A percentile compares a stretch with the other conserved stretches of the same genome.
These are phyloP conservation scores for Populus hybrid DNA, from an alignment of 441 rosid species.

Conservation along the genomic window DNA sequence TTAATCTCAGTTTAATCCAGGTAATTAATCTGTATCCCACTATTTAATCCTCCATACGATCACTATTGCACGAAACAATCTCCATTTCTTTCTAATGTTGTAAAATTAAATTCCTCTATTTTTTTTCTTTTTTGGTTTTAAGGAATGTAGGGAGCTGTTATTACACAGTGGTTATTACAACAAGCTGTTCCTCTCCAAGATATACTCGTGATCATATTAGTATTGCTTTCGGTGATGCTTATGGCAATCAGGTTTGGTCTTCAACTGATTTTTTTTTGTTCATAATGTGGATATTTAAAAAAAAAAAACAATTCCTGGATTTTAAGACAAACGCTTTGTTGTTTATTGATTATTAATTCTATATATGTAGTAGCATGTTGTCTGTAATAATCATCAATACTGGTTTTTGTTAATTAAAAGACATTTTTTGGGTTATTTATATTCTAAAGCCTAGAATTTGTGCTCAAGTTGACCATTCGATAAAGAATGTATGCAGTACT, in stretches of 20 bases:
- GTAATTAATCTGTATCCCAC: conserved; percentile 19
- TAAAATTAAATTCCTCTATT: background rate
- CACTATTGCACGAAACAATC: background rate
- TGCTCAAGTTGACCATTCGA: background rate
- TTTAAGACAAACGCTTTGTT: background rate
- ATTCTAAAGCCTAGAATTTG: background rate
- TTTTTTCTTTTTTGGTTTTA: background rate
- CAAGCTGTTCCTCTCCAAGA: conserved; percentile 63
- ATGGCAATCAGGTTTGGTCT: conserved; percentile 68
- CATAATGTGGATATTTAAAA: background rate
- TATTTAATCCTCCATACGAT: background rate
- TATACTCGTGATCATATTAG: conserved; percentile 70
- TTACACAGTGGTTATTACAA: conserved; percentile 50
- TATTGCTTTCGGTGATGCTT: conserved; percentile 70
- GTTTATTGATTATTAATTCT: background rate
- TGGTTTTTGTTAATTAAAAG: background rate
- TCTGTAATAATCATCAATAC: background rate
- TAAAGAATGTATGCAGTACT: background rate
- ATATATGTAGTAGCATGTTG: background rate
- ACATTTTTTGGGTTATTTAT: background rate
- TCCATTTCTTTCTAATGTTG: background rate
- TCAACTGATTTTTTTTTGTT: background rate
- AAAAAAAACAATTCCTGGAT: background rate
- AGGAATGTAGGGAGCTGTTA: conserved; percentile 55
- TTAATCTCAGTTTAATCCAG: conserved; percentile 70